Conservation (phyloP, 768 basidiomycete species). For the Pulveroboletus sp. region DNA sequence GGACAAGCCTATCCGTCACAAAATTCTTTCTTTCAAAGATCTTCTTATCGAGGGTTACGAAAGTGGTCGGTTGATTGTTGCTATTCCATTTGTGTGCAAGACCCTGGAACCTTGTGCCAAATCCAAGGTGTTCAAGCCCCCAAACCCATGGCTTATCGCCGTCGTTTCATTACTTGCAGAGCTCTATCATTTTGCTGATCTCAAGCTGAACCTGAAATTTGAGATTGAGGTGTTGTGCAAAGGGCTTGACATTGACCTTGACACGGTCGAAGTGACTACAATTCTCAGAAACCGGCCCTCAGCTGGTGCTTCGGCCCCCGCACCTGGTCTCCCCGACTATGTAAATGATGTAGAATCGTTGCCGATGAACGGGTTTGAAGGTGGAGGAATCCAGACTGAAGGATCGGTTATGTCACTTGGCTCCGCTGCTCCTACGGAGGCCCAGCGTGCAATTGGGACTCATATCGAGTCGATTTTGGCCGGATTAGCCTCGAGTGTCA, state of each 20-base stretch:
- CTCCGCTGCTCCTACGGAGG: constrained; percentile 54
- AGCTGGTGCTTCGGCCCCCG: constrained; percentile 43
- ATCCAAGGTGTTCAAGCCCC: constrained; percentile 90
- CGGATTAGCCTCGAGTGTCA: constrained; percentile 64
- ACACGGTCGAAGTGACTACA: constrained; percentile 76
- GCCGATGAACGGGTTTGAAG: constrained; percentile 69
- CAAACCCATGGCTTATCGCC: constrained; percentile 98
- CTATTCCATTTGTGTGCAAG: constrained; percentile 98
- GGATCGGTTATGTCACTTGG: constrained; percentile 61
- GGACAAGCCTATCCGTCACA: constrained; percentile 88
- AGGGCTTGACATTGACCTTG: constrained; percentile 81
- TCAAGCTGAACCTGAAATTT: constrained; percentile 95
- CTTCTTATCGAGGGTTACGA: constrained; percentile 96
- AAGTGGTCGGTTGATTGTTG: constrained; percentile 82
- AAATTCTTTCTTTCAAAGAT: constrained; percentile 94
- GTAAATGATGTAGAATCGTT: constrained; percentile 75
- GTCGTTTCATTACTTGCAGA: constrained; percentile 89
- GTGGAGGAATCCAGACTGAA: constrained; percentile 45
- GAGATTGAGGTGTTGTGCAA: constrained; percentile 98
- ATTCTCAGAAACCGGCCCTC: constrained; percentile 76
- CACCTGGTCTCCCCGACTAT: constrained; percentile 71
- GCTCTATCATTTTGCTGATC: constrained; percentile 94
- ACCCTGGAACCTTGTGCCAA: constrained; percentile 85
- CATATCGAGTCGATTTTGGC: constrained; percentile 81
- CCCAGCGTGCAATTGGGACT: constrained; percentile 62